phyloP scores from a whole-genome alignment of 2,329 filamentous ascomycete species.

The Verticillium isaacii region DNA sequence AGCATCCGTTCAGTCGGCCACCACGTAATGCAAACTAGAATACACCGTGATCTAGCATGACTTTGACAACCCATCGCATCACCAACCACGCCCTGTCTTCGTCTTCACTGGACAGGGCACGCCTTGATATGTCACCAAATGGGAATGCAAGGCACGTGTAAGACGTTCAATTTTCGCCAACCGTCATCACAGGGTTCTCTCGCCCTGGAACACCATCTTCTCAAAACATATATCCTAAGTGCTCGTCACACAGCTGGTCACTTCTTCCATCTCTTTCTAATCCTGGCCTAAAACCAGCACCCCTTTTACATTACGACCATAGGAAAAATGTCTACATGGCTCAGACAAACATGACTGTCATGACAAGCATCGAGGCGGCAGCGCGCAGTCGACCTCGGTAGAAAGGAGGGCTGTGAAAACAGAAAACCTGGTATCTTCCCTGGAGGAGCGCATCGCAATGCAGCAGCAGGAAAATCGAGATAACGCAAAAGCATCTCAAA shows the following conservation, averaged over 20 bases:
- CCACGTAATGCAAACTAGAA: too few relatives aligned
- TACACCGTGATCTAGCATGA: too few relatives aligned
- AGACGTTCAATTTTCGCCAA: neutral
- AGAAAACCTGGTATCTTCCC: neutral
- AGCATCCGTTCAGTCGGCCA: too few relatives aligned
- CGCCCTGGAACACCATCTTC: neutral
- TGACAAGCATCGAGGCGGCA: conserved; percentile 1
- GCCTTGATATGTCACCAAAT: too few relatives aligned
- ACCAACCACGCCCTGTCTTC: too few relatives aligned
- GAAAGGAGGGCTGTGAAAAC: neutral
- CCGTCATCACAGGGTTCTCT: neutral
- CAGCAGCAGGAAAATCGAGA: neutral
- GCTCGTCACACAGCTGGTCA: neutral
- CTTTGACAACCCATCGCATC: too few relatives aligned
- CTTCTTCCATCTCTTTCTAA: neutral
- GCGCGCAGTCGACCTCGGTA: neutral
- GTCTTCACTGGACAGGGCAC: too few relatives aligned
- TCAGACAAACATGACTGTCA: conserved; percentile 1
- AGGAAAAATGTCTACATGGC: neutral
- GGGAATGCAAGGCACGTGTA: neutral
- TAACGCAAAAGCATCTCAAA: neutral
- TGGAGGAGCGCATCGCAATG: neutral
- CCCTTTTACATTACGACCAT: neutral
- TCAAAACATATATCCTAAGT: neutral
- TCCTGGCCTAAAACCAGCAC: neutral